Conservation (phyloP, 768 basidiomycete genomes). For the Nidularia pulvinata region DNA sequence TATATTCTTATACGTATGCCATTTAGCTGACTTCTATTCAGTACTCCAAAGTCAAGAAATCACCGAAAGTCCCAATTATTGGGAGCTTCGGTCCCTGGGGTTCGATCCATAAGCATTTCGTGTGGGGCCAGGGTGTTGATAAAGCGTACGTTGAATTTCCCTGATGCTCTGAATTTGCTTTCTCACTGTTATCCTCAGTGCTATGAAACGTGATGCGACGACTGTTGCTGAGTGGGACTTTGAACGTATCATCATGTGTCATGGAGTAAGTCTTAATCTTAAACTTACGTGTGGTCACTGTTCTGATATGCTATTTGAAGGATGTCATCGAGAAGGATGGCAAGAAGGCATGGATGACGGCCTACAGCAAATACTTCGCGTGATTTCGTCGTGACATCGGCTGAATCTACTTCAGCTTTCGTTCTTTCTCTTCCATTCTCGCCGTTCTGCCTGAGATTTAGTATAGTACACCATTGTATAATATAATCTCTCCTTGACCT, state of each 20-base stretch:
- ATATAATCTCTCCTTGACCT: too few relatives aligned
- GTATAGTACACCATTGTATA: too few relatives aligned
- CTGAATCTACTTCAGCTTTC: too few relatives aligned
- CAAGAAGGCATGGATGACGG: constrained; percentile 45
- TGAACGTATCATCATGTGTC: constrained; percentile 67
- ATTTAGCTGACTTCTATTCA: constrained; percentile 5
- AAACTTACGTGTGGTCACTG: not conserved
- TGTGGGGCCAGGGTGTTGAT: constrained; percentile 25
- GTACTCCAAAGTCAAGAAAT: constrained; percentile 30
- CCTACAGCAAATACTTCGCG: constrained; percentile 17
- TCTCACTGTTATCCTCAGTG: constrained; percentile 15
- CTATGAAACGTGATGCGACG: constrained; percentile 57
- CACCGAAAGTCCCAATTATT: constrained; percentile 20
- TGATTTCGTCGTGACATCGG: not conserved
- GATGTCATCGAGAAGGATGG: constrained; percentile 61
- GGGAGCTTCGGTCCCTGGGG: constrained; percentile 23
- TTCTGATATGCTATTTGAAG: constrained; percentile 1
- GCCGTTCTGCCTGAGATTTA: too few relatives aligned
- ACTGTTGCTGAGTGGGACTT: constrained; percentile 70
- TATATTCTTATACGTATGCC: not conserved
- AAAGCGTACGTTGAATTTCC: constrained; percentile 20
- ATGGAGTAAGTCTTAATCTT: constrained; percentile 29
- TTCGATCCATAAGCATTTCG: constrained; percentile 20
- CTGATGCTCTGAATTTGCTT: not conserved
- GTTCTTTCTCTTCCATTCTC: too few relatives aligned